Percentiles rank a stretch among this genome's conserved stretches.
phyloP scores from a whole-genome alignment of 257 asterid species.

The Pogostemon cablin region DNA sequence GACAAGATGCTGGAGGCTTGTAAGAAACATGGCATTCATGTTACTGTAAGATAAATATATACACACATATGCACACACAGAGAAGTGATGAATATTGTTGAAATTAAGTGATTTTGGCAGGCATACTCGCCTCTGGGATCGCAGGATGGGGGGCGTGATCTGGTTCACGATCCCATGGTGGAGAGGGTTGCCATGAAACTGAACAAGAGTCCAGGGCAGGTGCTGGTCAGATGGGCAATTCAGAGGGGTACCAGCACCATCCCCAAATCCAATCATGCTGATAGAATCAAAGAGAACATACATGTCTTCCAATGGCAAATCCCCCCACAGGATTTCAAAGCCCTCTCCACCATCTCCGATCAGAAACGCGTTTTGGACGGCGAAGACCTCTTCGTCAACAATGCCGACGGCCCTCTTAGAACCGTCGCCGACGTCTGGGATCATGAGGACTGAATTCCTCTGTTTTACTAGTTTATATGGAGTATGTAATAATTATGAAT shows the following conservation, averaged over 20 bases:
- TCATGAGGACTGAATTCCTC: slow-evolving; percentile 30
- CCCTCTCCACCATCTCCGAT: slow-evolving; percentile 46
- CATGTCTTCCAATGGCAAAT: slow-evolving; percentile 62
- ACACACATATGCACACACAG: background rate
- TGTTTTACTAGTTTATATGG: no score
- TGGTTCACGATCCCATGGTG: slow-evolving; percentile 58
- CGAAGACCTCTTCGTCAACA: slow-evolving; percentile 56
- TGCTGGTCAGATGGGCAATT: slow-evolving; percentile 73
- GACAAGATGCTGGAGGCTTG: slow-evolving; percentile 77
- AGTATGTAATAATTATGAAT: no score
- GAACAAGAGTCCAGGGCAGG: slow-evolving; percentile 74
- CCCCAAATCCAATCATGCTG: slow-evolving; percentile 57
- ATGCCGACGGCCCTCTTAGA: slow-evolving; percentile 52
- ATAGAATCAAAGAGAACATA: slow-evolving; percentile 60
- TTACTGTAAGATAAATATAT: slow-evolving; percentile 46
- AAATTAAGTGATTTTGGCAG: slow-evolving; percentile 32
- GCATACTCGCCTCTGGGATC: slow-evolving; percentile 79
- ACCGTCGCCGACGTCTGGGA: slow-evolving; percentile 67
- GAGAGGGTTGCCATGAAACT: slow-evolving; percentile 52
- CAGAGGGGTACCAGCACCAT: slow-evolving; percentile 74
- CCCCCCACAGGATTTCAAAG: slow-evolving; percentile 59
- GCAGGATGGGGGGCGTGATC: slow-evolving; percentile 44
- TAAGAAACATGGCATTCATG: slow-evolving; percentile 53
- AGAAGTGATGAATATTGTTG: background rate
- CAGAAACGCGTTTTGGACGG: slow-evolving; percentile 65